A percentile compares a stretch with the other conserved stretches of the same genome.
phyloP scores from a whole-genome alignment of 83 land plant genomes.

The Picea abies region DNA sequence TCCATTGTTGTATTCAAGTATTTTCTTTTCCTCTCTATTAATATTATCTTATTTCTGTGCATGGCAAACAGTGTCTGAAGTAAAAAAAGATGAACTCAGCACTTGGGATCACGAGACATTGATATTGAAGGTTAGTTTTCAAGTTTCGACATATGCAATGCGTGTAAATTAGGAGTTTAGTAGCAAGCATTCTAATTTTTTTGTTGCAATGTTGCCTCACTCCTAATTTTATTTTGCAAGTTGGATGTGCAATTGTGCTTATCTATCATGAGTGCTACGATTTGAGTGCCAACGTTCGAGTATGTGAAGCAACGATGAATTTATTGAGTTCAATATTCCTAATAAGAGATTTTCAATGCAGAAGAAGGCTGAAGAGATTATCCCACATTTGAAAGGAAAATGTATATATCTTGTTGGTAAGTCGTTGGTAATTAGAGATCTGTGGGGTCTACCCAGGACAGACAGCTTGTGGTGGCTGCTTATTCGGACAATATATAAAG shows the following conservation, averaged over 20 bases:
- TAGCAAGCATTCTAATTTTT: neutral
- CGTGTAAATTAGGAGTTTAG: neutral
- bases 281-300: neutral
- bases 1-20: neutral
- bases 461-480: neutral
- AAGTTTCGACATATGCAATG: neutral
- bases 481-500: neutral
- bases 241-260: neutral
- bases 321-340: neutral
- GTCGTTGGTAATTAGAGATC: slow-evolving; percentile 5
- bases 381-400: slow-evolving; percentile 41
- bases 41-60: neutral
- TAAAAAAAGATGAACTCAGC: neutral
- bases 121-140: slow-evolving; percentile 10
- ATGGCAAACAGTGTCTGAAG: slow-evolving; percentile 16
- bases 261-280: neutral
- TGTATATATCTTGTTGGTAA: slow-evolving; percentile 81
- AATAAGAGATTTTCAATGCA: slow-evolving; percentile 25
- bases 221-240: neutral
- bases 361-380: slow-evolving; percentile 47
- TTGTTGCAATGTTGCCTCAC: neutral
- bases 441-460: neutral
- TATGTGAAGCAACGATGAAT: neutral
- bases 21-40: neutral
- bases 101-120: slow-evolving; percentile 15